Evolutionary conservation across 805 yeast genomes (phyloP).

Genomic region (Lachancea meyersii): DNA sequence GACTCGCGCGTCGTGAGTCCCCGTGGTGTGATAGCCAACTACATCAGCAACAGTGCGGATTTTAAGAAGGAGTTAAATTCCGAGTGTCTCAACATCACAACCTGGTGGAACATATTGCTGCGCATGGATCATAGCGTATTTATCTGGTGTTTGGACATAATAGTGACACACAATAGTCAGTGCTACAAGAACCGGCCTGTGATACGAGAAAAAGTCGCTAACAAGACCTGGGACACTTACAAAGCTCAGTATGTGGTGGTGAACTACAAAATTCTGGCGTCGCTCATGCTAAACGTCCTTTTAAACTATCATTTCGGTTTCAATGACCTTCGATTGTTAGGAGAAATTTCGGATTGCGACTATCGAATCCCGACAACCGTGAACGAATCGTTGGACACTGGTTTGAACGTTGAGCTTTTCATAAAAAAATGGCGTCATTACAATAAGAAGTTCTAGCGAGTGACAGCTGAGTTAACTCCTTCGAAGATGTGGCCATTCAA

Average conservation of each 20-base stretch:
- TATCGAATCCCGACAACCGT: constrained; percentile 29
- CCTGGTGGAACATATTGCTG: constrained; percentile 31
- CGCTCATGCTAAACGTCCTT: constrained; percentile 38
- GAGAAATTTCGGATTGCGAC: constrained; percentile 18
- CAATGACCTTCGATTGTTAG: constrained; percentile 30
- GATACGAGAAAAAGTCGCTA: constrained; percentile 17
- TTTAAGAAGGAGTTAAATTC: constrained; percentile 30
- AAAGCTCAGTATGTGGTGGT: constrained; percentile 32
- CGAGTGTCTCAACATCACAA: constrained; percentile 26
- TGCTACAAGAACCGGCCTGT: constrained; percentile 32
- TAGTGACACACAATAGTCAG: constrained; percentile 32
- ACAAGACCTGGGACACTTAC: constrained; percentile 29
- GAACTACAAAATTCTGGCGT: constrained; percentile 38
- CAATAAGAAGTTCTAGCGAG: constrained; percentile 26
- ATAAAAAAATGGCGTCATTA: constrained; percentile 33
- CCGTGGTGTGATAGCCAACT: constrained; percentile 31
- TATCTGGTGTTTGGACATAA: constrained; percentile 33
- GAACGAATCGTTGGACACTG: constrained; percentile 19
- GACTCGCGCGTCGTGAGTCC: constrained; percentile 28
- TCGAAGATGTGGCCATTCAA: no score
- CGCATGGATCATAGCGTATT: constrained; percentile 30
- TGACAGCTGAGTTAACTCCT: neutral
- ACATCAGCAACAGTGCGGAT: constrained; percentile 27
- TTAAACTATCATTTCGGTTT: constrained; percentile 50
- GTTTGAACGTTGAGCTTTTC: constrained; percentile 22